phyloP scores from a whole-genome alignment of 371 early-diverging fungal genomes.

The Mortierella sp. region DNA sequence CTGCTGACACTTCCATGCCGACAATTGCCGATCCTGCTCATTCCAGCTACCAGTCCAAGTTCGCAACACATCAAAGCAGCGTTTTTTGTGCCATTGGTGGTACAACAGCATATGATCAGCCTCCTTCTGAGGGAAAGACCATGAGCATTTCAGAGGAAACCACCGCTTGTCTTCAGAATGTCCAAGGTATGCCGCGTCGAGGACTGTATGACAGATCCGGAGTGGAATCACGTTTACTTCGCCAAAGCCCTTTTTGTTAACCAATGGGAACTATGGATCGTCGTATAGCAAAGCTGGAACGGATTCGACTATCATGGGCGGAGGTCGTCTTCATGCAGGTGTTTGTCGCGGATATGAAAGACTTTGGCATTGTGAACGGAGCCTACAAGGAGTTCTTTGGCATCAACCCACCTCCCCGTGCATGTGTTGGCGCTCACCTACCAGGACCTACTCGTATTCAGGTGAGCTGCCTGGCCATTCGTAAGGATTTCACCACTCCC shows the following conservation, averaged over 20 bases:
- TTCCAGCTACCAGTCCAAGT: conserved; percentile 4
- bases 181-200: conserved; percentile 33
- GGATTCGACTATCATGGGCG: conserved; percentile 51
- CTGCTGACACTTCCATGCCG: too few relatives aligned
- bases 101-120: conserved; percentile 50
- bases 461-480: conserved; percentile 68
- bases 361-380: conserved; percentile 70
- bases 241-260: too few relatives aligned
- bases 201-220: too few relatives aligned
- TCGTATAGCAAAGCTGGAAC: conserved; percentile 28
- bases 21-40: too few relatives aligned
- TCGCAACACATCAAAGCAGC: conserved; percentile 10
- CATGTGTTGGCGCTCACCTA: conserved; percentile 64
- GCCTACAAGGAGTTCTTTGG: conserved; percentile 73
- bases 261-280: background rate
- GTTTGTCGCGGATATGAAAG: conserved; percentile 69
- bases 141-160: conserved; percentile 57
- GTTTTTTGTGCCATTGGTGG: conserved; percentile 52
- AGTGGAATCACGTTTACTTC: too few relatives aligned
- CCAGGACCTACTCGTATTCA: conserved; percentile 56
- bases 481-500: conserved; percentile 7
- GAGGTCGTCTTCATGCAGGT: conserved; percentile 73
- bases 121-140: background rate
- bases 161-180: conserved; percentile 51
- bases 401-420: conserved; percentile 77